Evolutionary conservation across 768 basidiomycete species (phyloP), one percentile per base, ranked within the genome.

Genomic region (Lactarius deliciosus): DNA sequence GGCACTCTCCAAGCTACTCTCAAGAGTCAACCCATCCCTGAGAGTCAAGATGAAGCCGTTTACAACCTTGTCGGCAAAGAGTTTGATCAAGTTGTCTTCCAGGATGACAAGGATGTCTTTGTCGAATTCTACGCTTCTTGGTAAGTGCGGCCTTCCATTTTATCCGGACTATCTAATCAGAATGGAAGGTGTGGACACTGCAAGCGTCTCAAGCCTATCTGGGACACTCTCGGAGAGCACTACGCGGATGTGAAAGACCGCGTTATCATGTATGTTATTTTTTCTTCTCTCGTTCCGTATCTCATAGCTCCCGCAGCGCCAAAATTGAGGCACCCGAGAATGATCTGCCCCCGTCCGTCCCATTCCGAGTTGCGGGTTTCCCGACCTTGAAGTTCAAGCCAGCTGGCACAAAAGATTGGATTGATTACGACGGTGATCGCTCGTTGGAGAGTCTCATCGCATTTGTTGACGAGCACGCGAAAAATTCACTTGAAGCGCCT

Each of bases 261-360:
- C 43, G 72, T 97, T 64, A 71, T 86, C 72, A 94, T 96, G 94
- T 96, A 76, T 60, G 84, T 77, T 34, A n/a, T 11, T 0, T 18
- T 45, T 43, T 40, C 20, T 58, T 11, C n/a, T 36, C 58, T 9
- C 16, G 25, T 50, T 63, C 64, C 57, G 22, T 64, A 69, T 62
- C 69, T 74, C 63, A 66, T 55, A 7, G 69, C 57, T 40, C 61
- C 40, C 61, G 5, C 65, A 94, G 91, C 76, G 96, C 94, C 73
- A 98, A 98, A 80, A 88, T 98, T 81, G 97, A 99, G 71, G 93
- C 94, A 2, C 89, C 89, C 66, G 95, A 97, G 78, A 99, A 99
- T 76, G 97, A 99, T 76, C 83, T 99, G 18, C 96, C 97, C 57
- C 81, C 88, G 22, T 85, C 85, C n/a, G 86, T 89, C 66, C 86